Evolutionary conservation across 2,329 filamentous ascomycete genomes (phyloP).

Genomic region (Cladosporium sp.): DNA sequence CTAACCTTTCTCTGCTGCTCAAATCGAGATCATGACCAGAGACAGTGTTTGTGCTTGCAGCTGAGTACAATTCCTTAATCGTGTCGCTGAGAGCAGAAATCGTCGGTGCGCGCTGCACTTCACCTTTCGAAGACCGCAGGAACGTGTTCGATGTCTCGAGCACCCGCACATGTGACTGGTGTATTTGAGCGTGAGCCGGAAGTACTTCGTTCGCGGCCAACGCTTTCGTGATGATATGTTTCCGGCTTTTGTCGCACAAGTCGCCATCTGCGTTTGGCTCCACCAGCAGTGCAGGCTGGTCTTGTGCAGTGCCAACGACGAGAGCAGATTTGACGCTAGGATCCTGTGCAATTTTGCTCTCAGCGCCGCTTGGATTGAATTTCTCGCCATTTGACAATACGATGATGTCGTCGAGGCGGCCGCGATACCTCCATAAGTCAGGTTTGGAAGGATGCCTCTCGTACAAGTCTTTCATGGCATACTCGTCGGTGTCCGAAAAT

Average conservation of each 20-base stretch:
- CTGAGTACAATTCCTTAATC: neutral
- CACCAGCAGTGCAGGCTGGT: slow-evolving; percentile 29
- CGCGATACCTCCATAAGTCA: slow-evolving; percentile 24
- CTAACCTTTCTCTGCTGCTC: neutral
- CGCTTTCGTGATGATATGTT: neutral
- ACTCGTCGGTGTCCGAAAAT: slow-evolving; percentile 30
- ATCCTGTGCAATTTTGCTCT: slow-evolving; percentile 19
- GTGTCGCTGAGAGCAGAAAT: neutral
- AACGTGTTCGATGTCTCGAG: neutral
- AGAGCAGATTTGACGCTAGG: slow-evolving; percentile 28
- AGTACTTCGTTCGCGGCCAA: slow-evolving; percentile 36
- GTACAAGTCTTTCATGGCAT: slow-evolving; percentile 28
- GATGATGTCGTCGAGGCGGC: slow-evolving; percentile 29
- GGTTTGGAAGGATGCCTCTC: slow-evolving; percentile 24
- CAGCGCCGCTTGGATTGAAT: slow-evolving; percentile 23
- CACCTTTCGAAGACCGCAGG: slow-evolving; percentile 15
- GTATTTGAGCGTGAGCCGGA: slow-evolving; percentile 41
- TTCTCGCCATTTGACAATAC: slow-evolving; percentile 31
- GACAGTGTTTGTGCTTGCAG: neutral
- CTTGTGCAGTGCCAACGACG: slow-evolving; percentile 29
- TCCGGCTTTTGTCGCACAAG: neutral
- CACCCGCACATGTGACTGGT: slow-evolving; percentile 40
- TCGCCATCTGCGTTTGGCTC: slow-evolving; percentile 18
- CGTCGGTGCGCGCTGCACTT: slow-evolving; percentile 12
- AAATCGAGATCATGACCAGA: neutral